These are phyloP conservation scores for Epichloe uncinata DNA, from an alignment of 2,329 filamentous ascomycete species.

Conservation along the genomic window DNA sequence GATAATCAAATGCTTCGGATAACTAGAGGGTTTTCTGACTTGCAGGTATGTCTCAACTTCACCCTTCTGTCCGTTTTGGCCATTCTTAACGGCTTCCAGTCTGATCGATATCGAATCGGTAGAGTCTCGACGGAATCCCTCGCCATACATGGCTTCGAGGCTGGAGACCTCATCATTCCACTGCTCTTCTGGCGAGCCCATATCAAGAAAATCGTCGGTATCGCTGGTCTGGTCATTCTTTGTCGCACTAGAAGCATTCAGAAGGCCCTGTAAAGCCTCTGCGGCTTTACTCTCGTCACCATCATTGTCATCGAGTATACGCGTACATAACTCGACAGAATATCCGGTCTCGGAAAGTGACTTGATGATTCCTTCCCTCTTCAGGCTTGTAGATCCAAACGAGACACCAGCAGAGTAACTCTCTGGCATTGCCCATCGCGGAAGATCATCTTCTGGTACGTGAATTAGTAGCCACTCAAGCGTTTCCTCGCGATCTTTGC, in stretches of 20 bases:
- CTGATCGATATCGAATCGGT: slow-evolving; percentile 56
- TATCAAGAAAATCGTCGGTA: slow-evolving; percentile 31
- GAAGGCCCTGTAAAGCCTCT: slow-evolving; percentile 55
- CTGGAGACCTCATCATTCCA: slow-evolving; percentile 83
- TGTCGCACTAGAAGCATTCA: slow-evolving; percentile 15
- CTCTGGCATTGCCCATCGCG: slow-evolving; percentile 80
- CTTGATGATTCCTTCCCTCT: slow-evolving; percentile 69
- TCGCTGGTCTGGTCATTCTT: slow-evolving; percentile 8
- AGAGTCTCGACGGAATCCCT: slow-evolving; percentile 50
- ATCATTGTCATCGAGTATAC: slow-evolving; percentile 54
- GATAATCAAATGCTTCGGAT: slow-evolving; percentile 59
- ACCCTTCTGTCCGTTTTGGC: slow-evolving; percentile 33
- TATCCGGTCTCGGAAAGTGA: slow-evolving; percentile 75
- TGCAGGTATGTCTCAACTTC: slow-evolving; percentile 45
- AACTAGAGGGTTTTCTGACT: slow-evolving; percentile 58
- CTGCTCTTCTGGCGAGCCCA: slow-evolving; percentile 41
- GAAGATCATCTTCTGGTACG: slow-evolving; percentile 93
- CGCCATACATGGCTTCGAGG: slow-evolving; percentile 74
- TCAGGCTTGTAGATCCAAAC: slow-evolving; percentile 70
- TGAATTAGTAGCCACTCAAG: slow-evolving; percentile 95
- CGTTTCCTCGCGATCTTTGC: slow-evolving; percentile 83
- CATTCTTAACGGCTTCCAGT: slow-evolving; percentile 43
- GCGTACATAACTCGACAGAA: slow-evolving; percentile 68
- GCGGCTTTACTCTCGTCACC: slow-evolving; percentile 68
- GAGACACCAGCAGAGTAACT: slow-evolving; percentile 83